Evolutionary conservation across 768 basidiomycete species (phyloP).

Genomic region (Lactarius indigo): DNA sequence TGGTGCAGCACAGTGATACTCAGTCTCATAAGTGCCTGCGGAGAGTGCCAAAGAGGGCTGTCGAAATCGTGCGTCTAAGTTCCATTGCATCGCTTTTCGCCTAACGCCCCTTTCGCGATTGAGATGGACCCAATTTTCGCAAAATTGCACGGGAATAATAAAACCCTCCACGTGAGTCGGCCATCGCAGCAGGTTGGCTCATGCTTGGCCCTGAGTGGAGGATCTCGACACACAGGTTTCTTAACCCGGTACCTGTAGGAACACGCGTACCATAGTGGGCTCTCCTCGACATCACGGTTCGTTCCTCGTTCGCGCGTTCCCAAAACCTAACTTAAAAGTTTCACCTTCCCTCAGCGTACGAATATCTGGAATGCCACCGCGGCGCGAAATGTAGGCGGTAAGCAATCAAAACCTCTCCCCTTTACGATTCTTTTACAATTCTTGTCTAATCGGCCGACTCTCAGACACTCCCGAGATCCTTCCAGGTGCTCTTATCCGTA

Average conservation of each 20-base stretch:
- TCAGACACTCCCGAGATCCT: neutral
- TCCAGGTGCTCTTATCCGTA: neutral
- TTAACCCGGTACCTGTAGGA: conserved; percentile 8
- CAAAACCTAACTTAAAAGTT: neutral
- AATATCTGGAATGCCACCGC: neutral
- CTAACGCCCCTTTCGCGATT: neutral
- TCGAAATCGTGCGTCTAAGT: neutral
- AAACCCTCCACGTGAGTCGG: neutral
- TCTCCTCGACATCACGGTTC: conserved; percentile 8
- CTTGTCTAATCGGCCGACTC: neutral
- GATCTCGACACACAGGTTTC: neutral
- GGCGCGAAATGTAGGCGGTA: neutral
- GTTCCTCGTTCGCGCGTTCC: neutral
- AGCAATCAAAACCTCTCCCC: neutral
- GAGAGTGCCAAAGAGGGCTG: neutral
- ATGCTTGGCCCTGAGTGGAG: neutral
- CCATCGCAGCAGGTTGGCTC: neutral
- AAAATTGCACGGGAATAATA: neutral
- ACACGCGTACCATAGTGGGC: conserved; percentile 12
- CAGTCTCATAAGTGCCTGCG: neutral
- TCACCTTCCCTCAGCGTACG: neutral
- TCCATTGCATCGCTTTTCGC: neutral
- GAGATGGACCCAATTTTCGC: neutral
- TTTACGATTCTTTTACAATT: no score
- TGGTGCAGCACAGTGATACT: neutral